Base-by-base conservation (phyloP, 371 early-diverging fungal species). In the Thermomucor indicae-seudaticae region DNA sequence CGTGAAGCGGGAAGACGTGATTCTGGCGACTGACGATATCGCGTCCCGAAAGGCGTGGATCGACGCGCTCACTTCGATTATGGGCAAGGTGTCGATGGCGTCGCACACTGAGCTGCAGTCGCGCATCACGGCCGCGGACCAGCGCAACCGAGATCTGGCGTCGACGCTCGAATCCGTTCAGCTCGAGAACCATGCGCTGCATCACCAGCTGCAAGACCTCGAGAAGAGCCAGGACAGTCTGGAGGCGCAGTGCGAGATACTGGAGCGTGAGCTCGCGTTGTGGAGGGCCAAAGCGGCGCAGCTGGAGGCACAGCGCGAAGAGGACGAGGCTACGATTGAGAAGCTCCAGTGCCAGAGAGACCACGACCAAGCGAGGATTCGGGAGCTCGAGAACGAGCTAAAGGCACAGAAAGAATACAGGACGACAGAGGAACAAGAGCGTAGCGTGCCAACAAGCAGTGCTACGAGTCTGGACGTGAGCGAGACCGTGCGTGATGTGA, bases 51-150 rank as follows among this genome's bases (percentile, higher is more conserved):
- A 72, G 41, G 73, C 64, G 22, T 76, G 77, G 77, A 58, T 76
- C 1, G 65, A 65, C 24, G 66, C 77, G 1, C 38, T 76, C 14
- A 68, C 77, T 3, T 67, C 77, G 1, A 72, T 76, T 34, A 70
- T 72, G 77, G 77, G 77, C 22, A 76, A 76, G 32, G 71, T 76
- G 1, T 72, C 77, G 0, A 60, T 72, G 14, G 77, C 73, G 12
- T 67, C 61, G 4, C 77, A 76, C 51, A 72, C 58, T 24, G 71
- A 72, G 14, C 60, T 76, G 8, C 66, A 70, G 12, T 58, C 68
- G 7, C 66, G 70, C 32, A 65, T 64, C 1, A 57, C 60, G 1
- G 53, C 50, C 3, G 65, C 69, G 4, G 73, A 76, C 32, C 67
- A 67, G 32, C 51, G 57, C 41, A 76, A 72, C 37, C 62, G 71